A percentile compares a stretch with the other conserved stretches of the same genome.
Conservation (phyloP, 768 basidiomycete genomes). For the Suillus cothurnatus region DNA sequence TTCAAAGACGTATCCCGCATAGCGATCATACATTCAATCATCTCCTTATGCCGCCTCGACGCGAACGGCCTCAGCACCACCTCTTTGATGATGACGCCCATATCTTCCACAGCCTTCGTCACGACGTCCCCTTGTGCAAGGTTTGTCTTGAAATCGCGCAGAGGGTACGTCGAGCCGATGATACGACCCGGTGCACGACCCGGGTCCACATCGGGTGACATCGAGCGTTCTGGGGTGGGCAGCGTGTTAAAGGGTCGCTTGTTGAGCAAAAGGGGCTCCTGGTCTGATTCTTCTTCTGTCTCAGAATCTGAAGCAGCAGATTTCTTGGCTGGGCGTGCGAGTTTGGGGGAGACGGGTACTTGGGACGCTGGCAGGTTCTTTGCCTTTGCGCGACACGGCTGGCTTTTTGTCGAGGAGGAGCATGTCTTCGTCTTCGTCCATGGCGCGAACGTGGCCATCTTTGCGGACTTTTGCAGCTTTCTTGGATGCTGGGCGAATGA, state of each 20-base stretch:
- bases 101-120: constrained; percentile 82
- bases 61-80: constrained; percentile 75
- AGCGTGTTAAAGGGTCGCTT: constrained; percentile 29
- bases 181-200: constrained; percentile 71
- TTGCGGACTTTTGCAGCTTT: constrained; percentile 56
- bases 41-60: constrained; percentile 61
- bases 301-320: constrained; percentile 57
- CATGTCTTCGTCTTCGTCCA: constrained; percentile 61
- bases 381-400: constrained; percentile 8
- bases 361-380: constrained; percentile 11
- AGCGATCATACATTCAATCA: constrained; percentile 70
- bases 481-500: constrained; percentile 56
- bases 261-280: constrained; percentile 26
- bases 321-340: constrained; percentile 21
- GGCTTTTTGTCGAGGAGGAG: constrained; percentile 52
- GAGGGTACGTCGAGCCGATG: constrained; percentile 71
- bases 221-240: constrained; percentile 58
- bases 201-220: constrained; percentile 46
- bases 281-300: constrained; percentile 42
- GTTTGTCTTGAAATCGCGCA: constrained; percentile 77
- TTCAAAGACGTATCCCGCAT: constrained; percentile 68
- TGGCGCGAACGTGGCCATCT: constrained; percentile 62
- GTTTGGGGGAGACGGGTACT: constrained; percentile 9
- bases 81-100: constrained; percentile 70
- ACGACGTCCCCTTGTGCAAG: constrained; percentile 76